Conservation (phyloP, 2,329 filamentous ascomycete genomes). For the Aureobasidium vineae region DNA sequence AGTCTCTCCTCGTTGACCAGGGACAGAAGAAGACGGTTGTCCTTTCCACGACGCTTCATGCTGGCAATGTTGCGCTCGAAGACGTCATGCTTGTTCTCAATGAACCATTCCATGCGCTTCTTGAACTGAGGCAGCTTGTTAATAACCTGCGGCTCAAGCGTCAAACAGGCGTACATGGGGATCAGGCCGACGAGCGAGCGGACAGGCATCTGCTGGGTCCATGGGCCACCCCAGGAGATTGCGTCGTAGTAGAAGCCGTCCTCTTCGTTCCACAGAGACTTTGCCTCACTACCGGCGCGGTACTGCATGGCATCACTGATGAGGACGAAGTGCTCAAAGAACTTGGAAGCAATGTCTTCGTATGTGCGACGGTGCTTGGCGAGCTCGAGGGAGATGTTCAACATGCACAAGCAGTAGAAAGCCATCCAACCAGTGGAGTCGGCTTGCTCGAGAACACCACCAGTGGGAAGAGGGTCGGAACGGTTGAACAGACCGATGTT, state of each 20-base stretch:
- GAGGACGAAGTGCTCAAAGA: conserved; percentile 98
- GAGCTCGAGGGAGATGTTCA: conserved; percentile 93
- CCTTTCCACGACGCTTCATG: conserved; percentile 86
- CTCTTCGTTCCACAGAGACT: conserved; percentile 92
- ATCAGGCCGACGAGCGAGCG: conserved; percentile 91
- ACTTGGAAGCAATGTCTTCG: conserved; percentile 95
- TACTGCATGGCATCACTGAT: conserved; percentile 94
- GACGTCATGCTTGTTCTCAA: conserved; percentile 80
- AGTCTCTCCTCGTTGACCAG: conserved; percentile 93
- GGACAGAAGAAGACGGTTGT: conserved; percentile 79
- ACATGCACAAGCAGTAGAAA: conserved; percentile 94
- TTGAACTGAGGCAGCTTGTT: conserved; percentile 92
- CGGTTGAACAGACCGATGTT: conserved; percentile 98
- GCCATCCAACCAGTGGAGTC: conserved; percentile 99
- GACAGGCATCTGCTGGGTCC: conserved; percentile 88
- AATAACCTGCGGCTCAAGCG: conserved; percentile 88
- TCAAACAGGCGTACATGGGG: conserved; percentile 86
- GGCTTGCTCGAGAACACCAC: conserved; percentile 89
- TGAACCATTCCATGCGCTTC: conserved; percentile 90
- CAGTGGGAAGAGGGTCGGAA: conserved; percentile 89
- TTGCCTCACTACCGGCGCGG: conserved; percentile 65
- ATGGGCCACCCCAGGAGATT: conserved; percentile 92
- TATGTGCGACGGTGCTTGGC: conserved; percentile 94
- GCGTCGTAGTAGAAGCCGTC: conserved; percentile 99
- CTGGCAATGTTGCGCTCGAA: conserved; percentile 93